These are phyloP conservation scores for Lolium multiflorum DNA, from an alignment of 176 grass and related monocot species.

Conservation along the genomic window DNA sequence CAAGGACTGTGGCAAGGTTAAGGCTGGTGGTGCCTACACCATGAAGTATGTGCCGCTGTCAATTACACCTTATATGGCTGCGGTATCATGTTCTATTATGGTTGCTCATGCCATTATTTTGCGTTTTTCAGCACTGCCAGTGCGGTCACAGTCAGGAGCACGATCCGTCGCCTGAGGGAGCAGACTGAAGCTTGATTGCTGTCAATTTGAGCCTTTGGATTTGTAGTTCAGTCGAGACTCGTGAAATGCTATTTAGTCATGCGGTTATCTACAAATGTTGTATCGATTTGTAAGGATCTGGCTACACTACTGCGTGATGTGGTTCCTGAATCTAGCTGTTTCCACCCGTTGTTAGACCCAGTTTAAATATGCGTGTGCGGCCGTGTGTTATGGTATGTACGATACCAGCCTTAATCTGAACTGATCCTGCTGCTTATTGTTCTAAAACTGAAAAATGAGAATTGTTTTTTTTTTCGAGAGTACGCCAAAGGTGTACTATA, in stretches of 20 bases:
- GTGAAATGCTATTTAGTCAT: neutral
- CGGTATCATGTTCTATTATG: neutral
- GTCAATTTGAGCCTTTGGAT: slow-evolving; percentile 23
- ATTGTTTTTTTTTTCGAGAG: no score
- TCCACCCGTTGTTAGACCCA: neutral
- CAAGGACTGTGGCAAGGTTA: slow-evolving; percentile 89
- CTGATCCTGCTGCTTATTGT: neutral
- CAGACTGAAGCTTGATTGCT: slow-evolving; percentile 65
- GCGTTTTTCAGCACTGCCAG: slow-evolving; percentile 67
- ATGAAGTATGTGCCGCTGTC: slow-evolving; percentile 62
- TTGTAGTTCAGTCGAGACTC: slow-evolving; percentile 39
- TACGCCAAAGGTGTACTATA: no score
- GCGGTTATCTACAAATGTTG: neutral
- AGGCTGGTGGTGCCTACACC: slow-evolving; percentile 82
- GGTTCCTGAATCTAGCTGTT: neutral
- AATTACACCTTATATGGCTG: neutral
- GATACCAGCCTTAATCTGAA: neutral
- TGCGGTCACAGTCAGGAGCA: slow-evolving; percentile 78
- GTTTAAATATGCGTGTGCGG: neutral
- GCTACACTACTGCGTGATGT: neutral
- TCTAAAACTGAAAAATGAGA: neutral
- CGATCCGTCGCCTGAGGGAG: slow-evolving; percentile 80
- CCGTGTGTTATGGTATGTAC: neutral
- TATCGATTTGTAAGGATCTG: neutral
- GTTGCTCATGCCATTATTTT: slow-evolving; percentile 21